Conservation (phyloP, 257 asterid genomes). For the Ophiorrhiza pumila region DNA sequence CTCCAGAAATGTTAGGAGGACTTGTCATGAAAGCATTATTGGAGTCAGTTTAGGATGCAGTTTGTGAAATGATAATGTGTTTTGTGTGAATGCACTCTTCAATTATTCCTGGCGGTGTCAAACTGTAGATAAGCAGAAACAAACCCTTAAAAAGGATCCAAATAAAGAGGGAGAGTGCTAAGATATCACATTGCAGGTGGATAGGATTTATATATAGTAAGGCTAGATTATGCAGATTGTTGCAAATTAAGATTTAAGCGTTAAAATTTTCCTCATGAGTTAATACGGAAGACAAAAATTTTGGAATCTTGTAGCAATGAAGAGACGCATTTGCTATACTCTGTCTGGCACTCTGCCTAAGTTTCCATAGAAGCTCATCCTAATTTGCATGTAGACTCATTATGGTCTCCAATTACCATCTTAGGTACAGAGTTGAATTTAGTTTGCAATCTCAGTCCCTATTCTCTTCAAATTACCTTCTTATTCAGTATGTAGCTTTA, state of each 20-base stretch:
- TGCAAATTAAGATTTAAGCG: not conserved
- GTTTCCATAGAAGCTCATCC: not conserved
- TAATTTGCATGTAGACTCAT: not conserved
- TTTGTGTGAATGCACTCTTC: not conserved
- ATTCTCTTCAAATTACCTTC: not conserved
- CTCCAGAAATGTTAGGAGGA: not conserved
- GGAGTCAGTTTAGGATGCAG: not conserved
- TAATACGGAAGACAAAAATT: not conserved
- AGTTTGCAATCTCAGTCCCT: not conserved
- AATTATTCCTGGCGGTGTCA: not conserved
- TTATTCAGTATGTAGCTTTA: not conserved
- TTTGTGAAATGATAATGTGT: not conserved
- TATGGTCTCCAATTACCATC: not conserved
- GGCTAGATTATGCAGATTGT: not conserved
- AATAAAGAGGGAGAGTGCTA: not conserved
- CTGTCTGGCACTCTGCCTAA: not conserved
- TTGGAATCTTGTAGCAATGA: not conserved
- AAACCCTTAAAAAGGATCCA: not conserved
- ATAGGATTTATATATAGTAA: not conserved
- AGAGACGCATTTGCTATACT: not conserved
- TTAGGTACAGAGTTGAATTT: not conserved
- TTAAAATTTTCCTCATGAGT: not conserved
- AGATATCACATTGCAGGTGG: not conserved
- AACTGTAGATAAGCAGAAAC: not conserved
- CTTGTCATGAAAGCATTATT: not conserved